phyloP scores from a whole-genome alignment of 495 filamentous ascomycete genomes.

The Podospora pseudoanserina region DNA sequence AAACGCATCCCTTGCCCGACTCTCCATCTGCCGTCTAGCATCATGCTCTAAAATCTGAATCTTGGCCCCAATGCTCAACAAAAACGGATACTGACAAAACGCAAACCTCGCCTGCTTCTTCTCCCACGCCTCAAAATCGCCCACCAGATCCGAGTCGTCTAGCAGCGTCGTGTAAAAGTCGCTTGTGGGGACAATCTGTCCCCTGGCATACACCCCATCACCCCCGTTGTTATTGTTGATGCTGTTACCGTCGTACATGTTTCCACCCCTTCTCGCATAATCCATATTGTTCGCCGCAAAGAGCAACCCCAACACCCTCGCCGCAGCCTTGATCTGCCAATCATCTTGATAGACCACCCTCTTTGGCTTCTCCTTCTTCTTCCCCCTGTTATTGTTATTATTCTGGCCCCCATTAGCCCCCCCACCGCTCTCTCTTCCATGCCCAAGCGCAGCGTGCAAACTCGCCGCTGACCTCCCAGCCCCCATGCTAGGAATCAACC shows the following conservation, averaged over 20 bases:
- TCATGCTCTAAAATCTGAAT: slow-evolving; percentile 91
- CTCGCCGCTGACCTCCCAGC: slow-evolving; percentile 57
- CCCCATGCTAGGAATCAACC: slow-evolving; percentile 67
- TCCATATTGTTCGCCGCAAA: slow-evolving; percentile 76
- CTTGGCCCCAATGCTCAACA: slow-evolving; percentile 90
- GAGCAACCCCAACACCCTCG: slow-evolving; percentile 75
- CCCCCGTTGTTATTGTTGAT: not conserved
- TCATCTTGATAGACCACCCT: slow-evolving; percentile 72
- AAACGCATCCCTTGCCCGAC: slow-evolving; percentile 85
- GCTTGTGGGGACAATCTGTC: slow-evolving; percentile 60
- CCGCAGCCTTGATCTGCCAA: slow-evolving; percentile 85
- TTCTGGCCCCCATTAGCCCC: not conserved
- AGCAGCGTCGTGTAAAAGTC: slow-evolving; percentile 85
- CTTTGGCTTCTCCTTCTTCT: slow-evolving; percentile 50
- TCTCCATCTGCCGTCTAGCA: slow-evolving; percentile 86
- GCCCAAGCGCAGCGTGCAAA: slow-evolving; percentile 74
- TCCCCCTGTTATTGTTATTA: slow-evolving; percentile 31
- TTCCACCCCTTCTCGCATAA: slow-evolving; percentile 28
- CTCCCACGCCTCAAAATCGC: slow-evolving; percentile 90
- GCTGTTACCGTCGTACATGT: not conserved
- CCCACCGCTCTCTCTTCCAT: slow-evolving; percentile 17
- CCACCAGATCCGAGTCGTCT: slow-evolving; percentile 80
- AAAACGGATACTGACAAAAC: slow-evolving; percentile 93
- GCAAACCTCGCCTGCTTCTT: slow-evolving; percentile 68
- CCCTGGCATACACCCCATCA: slow-evolving; percentile 26